A percentile compares a stretch with the other conserved stretches of the same genome.
phyloP scores from a whole-genome alignment of 1,139 yeast genomes.

The Suhomyces guaymorum region DNA sequence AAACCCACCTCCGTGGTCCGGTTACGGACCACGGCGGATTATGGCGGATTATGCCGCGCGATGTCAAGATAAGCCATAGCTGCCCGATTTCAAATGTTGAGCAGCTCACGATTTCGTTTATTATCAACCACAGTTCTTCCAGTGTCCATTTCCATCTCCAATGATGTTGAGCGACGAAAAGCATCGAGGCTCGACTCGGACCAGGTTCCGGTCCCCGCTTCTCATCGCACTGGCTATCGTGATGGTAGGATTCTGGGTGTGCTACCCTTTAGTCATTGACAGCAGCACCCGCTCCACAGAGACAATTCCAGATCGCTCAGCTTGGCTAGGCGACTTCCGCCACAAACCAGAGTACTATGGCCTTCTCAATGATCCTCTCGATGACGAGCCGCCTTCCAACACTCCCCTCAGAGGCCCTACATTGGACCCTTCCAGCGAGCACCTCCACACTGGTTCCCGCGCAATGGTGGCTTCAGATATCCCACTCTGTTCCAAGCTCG shows the following conservation, averaged over 20 bases:
- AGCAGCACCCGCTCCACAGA: background rate
- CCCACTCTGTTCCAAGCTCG: slow-evolving; percentile 69
- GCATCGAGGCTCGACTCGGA: no score
- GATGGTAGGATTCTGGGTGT: background rate
- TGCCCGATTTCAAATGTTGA: no score
- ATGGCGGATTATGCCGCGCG: no score
- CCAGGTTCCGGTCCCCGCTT: background rate
- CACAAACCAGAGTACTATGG: slow-evolving; percentile 3
- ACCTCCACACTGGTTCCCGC: slow-evolving; percentile 31
- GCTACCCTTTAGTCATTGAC: background rate
- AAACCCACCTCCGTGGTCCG: no score
- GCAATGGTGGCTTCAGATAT: slow-evolving; percentile 83
- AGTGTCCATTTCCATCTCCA: background rate
- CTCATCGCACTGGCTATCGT: background rate
- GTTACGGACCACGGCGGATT: no score
- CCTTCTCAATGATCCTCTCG: background rate
- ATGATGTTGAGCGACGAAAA: no score
- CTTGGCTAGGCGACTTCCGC: background rate
- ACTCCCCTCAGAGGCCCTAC: slow-evolving; percentile 38
- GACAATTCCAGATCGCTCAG: background rate
- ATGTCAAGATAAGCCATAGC: no score
- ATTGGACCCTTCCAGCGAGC: slow-evolving; percentile 32
- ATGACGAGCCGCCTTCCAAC: slow-evolving; percentile 27
- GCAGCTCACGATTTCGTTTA: no score
- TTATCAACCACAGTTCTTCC: no score